Evolutionary conservation across 2,329 filamentous ascomycete species (phyloP), one percentile per base, ranked within the genome.

Genomic region (Aspergillus neoniger): DNA sequence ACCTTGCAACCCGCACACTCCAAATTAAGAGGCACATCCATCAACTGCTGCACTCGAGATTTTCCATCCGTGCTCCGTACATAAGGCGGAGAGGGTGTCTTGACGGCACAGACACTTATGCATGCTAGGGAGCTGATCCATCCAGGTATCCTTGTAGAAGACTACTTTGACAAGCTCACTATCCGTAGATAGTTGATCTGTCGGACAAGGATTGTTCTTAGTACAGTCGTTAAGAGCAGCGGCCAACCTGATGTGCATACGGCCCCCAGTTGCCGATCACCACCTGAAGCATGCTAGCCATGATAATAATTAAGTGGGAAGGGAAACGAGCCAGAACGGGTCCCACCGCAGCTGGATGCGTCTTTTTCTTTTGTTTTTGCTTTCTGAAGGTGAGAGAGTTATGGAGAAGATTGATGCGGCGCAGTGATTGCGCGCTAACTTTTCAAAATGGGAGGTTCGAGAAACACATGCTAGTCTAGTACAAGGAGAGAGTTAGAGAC

Each of bases 191-290:
- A 28, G 38, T 41, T 36, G 28, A 47, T 39, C 43, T 25, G 41
- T 50, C 6, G 36, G 57, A 58, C 47, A 58, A 57, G 55, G 53
- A 49, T 59, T 56, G 21, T 44, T 15, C 57, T 57, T 53, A 60
- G 47, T 53, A 60, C 53, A 30, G 43, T 44, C 47, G 58, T 50
- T 58, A 49, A 50, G 19, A 53, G 50, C 36, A 53, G 44, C 21
- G 59, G 50, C 47, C 44, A 57, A 36, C 49, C 25, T 66, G 62
- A 63, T 63, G 56, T 67, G 65, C 65, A 65, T 65, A 53, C 57
- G 47, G 50, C 36, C 63, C 62, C 62, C 63, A 58, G 60, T 36
- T 47, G 66, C 59, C 55, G 64, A 67, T 69, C 67, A 58, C 57
- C 58, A 14, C 66, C 64, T 50, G 59, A 67, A 66, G 58, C 64